Evolutionary conservation across 179 eudicot species (phyloP).

Genomic region (Vitellaria paradoxa): DNA sequence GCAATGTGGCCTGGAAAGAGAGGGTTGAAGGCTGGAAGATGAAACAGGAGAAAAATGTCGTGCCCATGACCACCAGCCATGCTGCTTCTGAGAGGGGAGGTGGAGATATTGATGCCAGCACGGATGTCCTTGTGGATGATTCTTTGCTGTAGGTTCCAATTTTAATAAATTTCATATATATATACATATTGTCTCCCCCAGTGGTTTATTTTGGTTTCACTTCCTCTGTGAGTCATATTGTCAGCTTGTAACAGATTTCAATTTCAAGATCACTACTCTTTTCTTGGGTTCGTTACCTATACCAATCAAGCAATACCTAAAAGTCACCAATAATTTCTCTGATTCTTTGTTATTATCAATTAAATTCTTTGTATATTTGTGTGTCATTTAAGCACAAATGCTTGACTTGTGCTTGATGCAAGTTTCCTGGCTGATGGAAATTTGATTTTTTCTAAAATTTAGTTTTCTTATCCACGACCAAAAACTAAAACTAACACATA

Average conservation of each 20-base stretch:
- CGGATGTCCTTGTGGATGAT: conserved; percentile 66
- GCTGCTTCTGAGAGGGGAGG: conserved; percentile 75
- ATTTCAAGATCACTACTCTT: not conserved
- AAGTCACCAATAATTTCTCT: not conserved
- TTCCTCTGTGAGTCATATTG: not conserved
- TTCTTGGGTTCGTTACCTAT: not conserved
- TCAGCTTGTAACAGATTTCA: not conserved
- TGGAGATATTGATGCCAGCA: conserved; percentile 70
- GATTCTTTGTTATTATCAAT: not conserved
- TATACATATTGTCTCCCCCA: not conserved
- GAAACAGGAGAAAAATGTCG: conserved; percentile 73
- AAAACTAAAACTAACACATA: not conserved
- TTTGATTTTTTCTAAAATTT: too few species aligned
- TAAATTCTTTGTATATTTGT: not conserved
- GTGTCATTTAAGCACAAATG: not conserved
- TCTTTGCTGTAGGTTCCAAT: conserved; percentile 47
- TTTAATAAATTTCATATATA: not conserved
- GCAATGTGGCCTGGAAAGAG: conserved; percentile 99
- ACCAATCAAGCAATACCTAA: not conserved
- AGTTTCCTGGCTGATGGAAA: not conserved
- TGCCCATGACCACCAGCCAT: conserved; percentile 53
- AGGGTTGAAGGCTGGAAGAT: conserved; percentile 97
- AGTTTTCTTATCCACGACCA: not conserved
- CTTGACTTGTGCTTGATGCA: not conserved
- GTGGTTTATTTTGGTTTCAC: not conserved